A percentile compares a stretch with the other conserved stretches of the same genome.
Conservation (phyloP, 2,329 filamentous ascomycete genomes). For the Blastomyces percursus region DNA sequence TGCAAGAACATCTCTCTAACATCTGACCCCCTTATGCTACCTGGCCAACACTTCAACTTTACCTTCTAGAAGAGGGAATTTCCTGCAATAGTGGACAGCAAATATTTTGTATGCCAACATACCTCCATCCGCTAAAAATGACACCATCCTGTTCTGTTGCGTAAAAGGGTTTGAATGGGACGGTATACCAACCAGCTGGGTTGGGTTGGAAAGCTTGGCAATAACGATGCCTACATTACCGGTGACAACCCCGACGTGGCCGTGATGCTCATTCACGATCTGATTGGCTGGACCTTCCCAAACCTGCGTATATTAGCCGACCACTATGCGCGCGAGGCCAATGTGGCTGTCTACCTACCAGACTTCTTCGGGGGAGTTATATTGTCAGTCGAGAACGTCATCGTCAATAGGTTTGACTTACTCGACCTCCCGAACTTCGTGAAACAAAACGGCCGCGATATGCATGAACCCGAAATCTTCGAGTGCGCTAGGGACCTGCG, state of each 20-base stretch:
- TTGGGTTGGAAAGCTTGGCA: constrained; percentile 23
- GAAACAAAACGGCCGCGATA: constrained; percentile 19
- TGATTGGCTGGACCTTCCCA: constrained; percentile 37
- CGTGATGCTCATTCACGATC: constrained; percentile 31
- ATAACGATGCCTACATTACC: constrained; percentile 28
- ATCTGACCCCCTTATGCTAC: too few relatives aligned
- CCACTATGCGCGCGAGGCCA: constrained; percentile 36
- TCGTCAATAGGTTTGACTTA: background rate
- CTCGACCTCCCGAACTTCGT: background rate
- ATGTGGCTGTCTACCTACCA: constrained; percentile 38
- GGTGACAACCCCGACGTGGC: constrained; percentile 27
- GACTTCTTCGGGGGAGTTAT: constrained; percentile 17
- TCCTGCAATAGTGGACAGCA: background rate
- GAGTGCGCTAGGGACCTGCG: constrained; percentile 28
- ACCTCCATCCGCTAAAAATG: background rate
- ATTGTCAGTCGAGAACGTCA: background rate
- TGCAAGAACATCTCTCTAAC: too few relatives aligned
- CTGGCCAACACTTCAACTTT: background rate
- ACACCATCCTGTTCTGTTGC: constrained; percentile 14
- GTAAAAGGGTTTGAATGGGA: constrained; percentile 33
- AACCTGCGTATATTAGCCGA: constrained; percentile 40
- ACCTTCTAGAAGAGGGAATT: background rate
- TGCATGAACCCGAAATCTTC: constrained; percentile 31
- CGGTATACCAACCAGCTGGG: constrained; percentile 27
- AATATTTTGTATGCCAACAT: background rate